phyloP scores from a whole-genome alignment of 306 rosid species.

The Vigna radiata region DNA sequence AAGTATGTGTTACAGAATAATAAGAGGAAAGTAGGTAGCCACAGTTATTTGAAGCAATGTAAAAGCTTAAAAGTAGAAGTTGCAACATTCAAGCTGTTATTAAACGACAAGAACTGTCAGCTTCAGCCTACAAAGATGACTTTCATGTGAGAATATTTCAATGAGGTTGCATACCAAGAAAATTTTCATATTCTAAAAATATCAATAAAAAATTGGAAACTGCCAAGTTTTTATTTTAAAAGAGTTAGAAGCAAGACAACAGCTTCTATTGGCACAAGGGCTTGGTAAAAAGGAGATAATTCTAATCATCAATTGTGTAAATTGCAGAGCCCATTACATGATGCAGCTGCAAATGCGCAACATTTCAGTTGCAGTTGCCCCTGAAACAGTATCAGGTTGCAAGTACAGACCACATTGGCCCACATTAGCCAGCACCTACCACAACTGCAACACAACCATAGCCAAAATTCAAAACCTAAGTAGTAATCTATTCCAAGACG shows the following conservation, averaged over 20 bases:
- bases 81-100: background rate
- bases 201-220: background rate
- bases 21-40: slow-evolving; percentile 11
- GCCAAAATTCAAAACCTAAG: background rate
- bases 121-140: slow-evolving; percentile 28
- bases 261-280: slow-evolving; percentile 16
- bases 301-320: background rate
- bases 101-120: slow-evolving; percentile 3
- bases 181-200: slow-evolving; percentile 21
- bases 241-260: background rate
- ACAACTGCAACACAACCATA: background rate
- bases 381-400: background rate
- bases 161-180: slow-evolving; percentile 16
- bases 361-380: slow-evolving; percentile 1
- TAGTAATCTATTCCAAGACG: background rate
- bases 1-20: slow-evolving; percentile 8
- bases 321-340: background rate
- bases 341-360: slow-evolving; percentile 9
- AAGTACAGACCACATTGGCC: slow-evolving; percentile 10
- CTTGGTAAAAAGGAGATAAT: background rate
- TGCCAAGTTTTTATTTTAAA: background rate
- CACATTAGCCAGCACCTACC: background rate
- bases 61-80: slow-evolving; percentile 3
- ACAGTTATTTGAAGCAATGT: background rate
- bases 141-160: slow-evolving; percentile 23